Evolutionary conservation across 1,284 basidiomycete species (phyloP), one percentile per base, ranked within the genome.

Genomic region (Microbotryum silenes-acaulis): DNA sequence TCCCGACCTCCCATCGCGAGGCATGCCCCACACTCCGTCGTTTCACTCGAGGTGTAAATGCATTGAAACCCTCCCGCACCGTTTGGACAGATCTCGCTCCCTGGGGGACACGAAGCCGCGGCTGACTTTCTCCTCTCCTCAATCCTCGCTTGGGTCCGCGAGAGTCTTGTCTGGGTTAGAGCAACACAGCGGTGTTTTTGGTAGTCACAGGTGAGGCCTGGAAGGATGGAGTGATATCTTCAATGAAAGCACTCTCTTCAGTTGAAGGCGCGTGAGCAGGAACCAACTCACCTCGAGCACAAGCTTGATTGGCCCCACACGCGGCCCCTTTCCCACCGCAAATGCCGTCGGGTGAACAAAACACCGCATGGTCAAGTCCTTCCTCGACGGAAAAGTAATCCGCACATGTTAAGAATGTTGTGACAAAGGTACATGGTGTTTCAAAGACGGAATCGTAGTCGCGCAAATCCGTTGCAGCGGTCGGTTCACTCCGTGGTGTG

Each of bases 281-380:
- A n/a, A 1, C 21, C 23, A 7, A 42, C 59, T 37, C 54, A 67
- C 65, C 60, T 14, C 51, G 45, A 1, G 16, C 49, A 49, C 65
- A 67, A 1, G 63, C 62, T 6, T 57, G 51, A 29, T 16, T 59
- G 37, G 55, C 31, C 1, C 62, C 65, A 29, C 65, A 67, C 3
- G 54, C 65, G 1, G 60, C 61, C 10, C 60, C 58, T 29, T 54
- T 56, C 3, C 63, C 62, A 1, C 57, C 65, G 48, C 65, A 64
- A 3, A 64, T 18, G 0, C 63, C 61, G 0, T 25, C 0, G 2
- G 65, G 65, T 10, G 60, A 62, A 51, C 65, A 67, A 49, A 67
- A 67, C 50, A 67, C 25, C 1, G 60, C 65, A 47, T 67, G 65
- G 52, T 67, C 65, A 51, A 64, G 20, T 7, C 50, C 53, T 4